These are phyloP conservation scores for Populus davidiana DNA, from an alignment of 345 rosid genomes.

Conservation along the genomic window DNA sequence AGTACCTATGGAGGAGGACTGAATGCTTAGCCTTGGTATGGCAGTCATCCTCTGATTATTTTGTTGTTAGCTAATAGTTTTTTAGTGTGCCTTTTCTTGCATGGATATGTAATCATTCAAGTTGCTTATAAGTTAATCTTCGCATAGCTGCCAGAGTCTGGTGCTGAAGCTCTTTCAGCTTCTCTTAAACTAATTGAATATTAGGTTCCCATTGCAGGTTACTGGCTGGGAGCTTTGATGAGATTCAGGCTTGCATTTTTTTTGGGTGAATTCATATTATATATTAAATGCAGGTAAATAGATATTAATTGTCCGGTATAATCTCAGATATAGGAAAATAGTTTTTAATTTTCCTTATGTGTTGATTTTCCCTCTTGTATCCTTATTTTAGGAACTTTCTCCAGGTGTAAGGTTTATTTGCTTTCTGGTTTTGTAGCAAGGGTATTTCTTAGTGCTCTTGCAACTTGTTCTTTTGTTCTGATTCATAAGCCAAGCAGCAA, in stretches of 20 bases:
- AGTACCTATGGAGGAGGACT: slow-evolving; percentile 97
- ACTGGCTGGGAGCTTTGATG: background rate
- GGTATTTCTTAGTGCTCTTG: background rate
- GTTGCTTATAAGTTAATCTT: background rate
- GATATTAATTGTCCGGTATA: background rate
- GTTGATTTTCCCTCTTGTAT: background rate
- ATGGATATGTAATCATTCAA: background rate
- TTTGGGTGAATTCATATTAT: background rate
- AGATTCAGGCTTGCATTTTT: background rate
- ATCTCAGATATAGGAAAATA: background rate
- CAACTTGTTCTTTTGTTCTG: too few relatives aligned
- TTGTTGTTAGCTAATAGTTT: background rate
- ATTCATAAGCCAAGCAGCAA: background rate
- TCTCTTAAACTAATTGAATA: background rate
- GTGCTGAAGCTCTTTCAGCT: background rate
- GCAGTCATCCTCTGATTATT: background rate
- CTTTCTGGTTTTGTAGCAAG: background rate
- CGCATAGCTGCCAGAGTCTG: background rate
- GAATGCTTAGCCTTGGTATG: slow-evolving; percentile 15
- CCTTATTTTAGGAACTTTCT: too few relatives aligned
- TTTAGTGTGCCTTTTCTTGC: background rate
- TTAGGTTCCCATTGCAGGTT: background rate
- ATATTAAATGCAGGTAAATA: too few relatives aligned
- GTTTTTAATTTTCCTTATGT: too few relatives aligned
- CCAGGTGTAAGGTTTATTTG: background rate